These are phyloP conservation scores for Macadamia tetraphylla DNA, from an alignment of 164 flowering plant genomes.

Conservation along the genomic window DNA sequence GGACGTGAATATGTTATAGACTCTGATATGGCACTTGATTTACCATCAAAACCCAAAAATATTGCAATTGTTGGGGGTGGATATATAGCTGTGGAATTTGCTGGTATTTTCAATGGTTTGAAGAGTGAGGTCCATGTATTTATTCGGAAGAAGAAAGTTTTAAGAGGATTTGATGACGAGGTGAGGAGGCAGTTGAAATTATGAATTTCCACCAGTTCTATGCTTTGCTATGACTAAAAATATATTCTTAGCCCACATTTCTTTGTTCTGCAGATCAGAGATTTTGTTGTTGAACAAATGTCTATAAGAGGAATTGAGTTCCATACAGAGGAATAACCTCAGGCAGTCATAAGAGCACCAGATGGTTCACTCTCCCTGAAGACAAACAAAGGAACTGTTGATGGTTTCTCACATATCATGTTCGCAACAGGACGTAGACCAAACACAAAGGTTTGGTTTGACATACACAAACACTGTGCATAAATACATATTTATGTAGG, in stretches of 20 bases:
- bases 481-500: no score
- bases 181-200: constrained; percentile 26
- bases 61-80: constrained; percentile 98
- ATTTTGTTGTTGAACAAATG: constrained; percentile 94
- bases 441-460: constrained; percentile 84
- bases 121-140: constrained; percentile 91
- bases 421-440: constrained; percentile 97
- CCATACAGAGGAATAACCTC: constrained; percentile 87
- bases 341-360: constrained; percentile 57
- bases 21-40: constrained; percentile 96
- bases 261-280: constrained; percentile 52
- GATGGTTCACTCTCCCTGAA: constrained; percentile 83
- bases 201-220: not conserved
- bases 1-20: constrained; percentile 89
- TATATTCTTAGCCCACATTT: not conserved
- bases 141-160: constrained; percentile 78
- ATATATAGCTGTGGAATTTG: constrained; percentile 93
- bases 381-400: constrained; percentile 79
- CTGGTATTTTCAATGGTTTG: constrained; percentile 96
- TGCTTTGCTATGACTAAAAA: not conserved
- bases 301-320: constrained; percentile 86
- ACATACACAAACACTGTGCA: no score
- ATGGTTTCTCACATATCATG: constrained; percentile 97
- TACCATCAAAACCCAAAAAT: constrained; percentile 79
- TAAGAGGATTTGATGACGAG: constrained; percentile 98